Evolutionary conservation across 192 early-diverging fungal genomes (phyloP).

Genomic region (Spizellomyces sp.): DNA sequence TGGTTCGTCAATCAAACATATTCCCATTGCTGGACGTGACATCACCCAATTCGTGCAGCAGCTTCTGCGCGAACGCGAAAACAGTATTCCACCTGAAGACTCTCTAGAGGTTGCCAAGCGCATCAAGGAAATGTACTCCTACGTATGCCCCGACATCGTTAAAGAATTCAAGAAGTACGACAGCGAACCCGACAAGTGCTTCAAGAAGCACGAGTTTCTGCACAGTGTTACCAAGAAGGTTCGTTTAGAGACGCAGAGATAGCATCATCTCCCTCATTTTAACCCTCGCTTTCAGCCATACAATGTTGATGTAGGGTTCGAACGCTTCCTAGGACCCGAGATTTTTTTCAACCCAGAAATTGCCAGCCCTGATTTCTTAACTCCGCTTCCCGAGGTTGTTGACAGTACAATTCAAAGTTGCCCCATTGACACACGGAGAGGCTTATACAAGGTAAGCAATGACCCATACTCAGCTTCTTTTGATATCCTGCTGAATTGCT

Average conservation of each 20-base stretch:
- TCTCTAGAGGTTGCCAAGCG: constrained; percentile 90
- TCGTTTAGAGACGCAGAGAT: constrained; percentile 1
- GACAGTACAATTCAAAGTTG: constrained; percentile 96
- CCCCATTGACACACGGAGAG: constrained; percentile 95
- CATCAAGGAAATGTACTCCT: constrained; percentile 97
- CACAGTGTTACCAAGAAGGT: constrained; percentile 87
- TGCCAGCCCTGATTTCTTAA: constrained; percentile 93
- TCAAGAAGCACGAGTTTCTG: constrained; percentile 82
- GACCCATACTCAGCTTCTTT: background rate
- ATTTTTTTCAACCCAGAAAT: constrained; percentile 99
- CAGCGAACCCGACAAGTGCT: constrained; percentile 84
- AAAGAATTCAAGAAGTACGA: constrained; percentile 96
- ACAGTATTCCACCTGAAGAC: constrained; percentile 94
- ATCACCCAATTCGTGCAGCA: constrained; percentile 98
- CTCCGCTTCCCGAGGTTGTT: constrained; percentile 93
- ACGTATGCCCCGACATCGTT: constrained; percentile 96
- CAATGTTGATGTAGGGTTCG: constrained; percentile 94
- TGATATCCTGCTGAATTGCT: constrained; percentile 3
- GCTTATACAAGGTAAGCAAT: constrained; percentile 81
- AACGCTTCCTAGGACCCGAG: constrained; percentile 98
- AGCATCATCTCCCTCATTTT: background rate
- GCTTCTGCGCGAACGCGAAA: constrained; percentile 95
- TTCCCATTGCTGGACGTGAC: constrained; percentile 98
- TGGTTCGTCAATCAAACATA: constrained; percentile 96
- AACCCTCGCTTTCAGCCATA: constrained; percentile 64